A percentile compares a stretch with the other conserved stretches of the same genome.
phyloP scores from a whole-genome alignment of 148 eudicot genomes.

The Limonium bicolor region DNA sequence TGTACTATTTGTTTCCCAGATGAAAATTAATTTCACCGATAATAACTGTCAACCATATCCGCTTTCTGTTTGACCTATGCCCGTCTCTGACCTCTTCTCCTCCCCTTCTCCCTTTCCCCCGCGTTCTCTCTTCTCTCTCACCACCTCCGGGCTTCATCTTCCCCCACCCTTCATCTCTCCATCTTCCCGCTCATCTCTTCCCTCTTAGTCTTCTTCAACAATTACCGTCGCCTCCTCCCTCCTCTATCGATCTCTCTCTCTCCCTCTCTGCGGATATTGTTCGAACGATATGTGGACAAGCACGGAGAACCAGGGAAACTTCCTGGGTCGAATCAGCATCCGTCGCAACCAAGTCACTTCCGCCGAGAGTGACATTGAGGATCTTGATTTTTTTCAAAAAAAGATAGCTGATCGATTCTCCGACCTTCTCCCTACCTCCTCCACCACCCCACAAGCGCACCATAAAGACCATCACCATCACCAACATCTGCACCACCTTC shows the following conservation, averaged over 20 bases:
- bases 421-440: conserved; percentile 18
- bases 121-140: background rate
- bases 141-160: background rate
- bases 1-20: no score
- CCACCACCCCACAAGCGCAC: background rate
- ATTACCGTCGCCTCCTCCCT: background rate
- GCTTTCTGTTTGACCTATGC: background rate
- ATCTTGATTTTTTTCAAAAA: conserved; percentile 53
- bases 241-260: background rate
- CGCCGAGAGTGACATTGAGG: conserved; percentile 45
- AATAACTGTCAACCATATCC: conserved; percentile 6
- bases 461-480: conserved; percentile 2
- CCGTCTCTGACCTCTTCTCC: background rate
- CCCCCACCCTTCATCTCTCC: background rate
- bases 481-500: background rate
- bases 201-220: background rate
- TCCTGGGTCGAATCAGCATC: conserved; percentile 70
- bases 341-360: conserved; percentile 72
- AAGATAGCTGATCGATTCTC: conserved; percentile 55
- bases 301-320: conserved; percentile 54
- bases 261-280: background rate
- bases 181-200: background rate
- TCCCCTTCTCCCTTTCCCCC: conserved; percentile 10
- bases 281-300: conserved; percentile 29
- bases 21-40: no score